Conservation (phyloP, 73 alveolate species). For the Tetrahymena elliotti region DNA sequence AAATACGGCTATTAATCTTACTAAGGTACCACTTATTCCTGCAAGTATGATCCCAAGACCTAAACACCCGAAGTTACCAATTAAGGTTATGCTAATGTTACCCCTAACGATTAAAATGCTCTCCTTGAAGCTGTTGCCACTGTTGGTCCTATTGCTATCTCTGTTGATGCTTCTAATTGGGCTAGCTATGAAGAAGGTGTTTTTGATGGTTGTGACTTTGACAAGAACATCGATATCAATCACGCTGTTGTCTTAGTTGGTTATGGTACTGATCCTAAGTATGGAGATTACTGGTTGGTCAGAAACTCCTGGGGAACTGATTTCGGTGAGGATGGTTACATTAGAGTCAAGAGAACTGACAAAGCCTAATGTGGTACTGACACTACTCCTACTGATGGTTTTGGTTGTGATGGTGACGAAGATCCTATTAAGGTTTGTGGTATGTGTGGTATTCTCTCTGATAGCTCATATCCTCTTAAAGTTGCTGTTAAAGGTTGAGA, state of each 20-base stretch:
- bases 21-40: background rate
- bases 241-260: constrained; percentile 76
- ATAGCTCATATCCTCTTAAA: constrained; percentile 2
- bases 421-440: constrained; percentile 10
- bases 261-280: constrained; percentile 53
- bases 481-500: background rate
- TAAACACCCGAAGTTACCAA: constrained; percentile 11
- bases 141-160: constrained; percentile 43
- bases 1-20: background rate
- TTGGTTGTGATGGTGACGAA: constrained; percentile 10
- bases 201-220: constrained; percentile 26
- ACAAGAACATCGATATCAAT: constrained; percentile 35
- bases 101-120: constrained; percentile 8
- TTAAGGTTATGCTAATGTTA: constrained; percentile 37
- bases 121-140: constrained; percentile 26
- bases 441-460: constrained; percentile 13
- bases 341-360: constrained; percentile 43
- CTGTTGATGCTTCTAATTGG: constrained; percentile 46
- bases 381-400: constrained; percentile 2
- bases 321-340: constrained; percentile 87
- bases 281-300: constrained; percentile 73
- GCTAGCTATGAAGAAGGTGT: constrained; percentile 31
- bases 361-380: background rate
- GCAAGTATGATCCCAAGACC: background rate
- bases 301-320: constrained; percentile 85